Percentiles rank a stretch among this genome's conserved stretches.
These are phyloP conservation scores for Xylaria arbuscula DNA, from an alignment of 2,329 filamentous ascomycete genomes.

Conservation along the genomic window DNA sequence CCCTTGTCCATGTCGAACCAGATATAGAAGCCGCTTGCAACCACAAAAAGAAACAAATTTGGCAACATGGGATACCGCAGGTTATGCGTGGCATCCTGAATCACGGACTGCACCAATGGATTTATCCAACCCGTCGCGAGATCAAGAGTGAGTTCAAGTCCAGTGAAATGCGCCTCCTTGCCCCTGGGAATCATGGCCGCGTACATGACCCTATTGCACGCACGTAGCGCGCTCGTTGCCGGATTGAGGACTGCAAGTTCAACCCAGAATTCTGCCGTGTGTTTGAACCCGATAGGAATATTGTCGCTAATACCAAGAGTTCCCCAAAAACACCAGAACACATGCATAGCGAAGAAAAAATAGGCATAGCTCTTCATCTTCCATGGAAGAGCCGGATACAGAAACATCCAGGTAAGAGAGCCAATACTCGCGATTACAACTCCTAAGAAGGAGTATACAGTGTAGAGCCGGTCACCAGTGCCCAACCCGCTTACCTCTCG, in stretches of 20 bases:
- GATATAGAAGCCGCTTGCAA: slow-evolving; percentile 27
- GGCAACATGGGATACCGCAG: slow-evolving; percentile 38
- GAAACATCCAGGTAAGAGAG: slow-evolving; percentile 37
- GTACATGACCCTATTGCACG: slow-evolving; percentile 36
- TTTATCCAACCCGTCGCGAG: slow-evolving; percentile 37
- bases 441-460: slow-evolving; percentile 36
- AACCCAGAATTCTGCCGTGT: slow-evolving; percentile 35
- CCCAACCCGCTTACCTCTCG: slow-evolving; percentile 33
- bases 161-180: slow-evolving; percentile 35
- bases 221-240: slow-evolving; percentile 31
- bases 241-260: slow-evolving; percentile 33
- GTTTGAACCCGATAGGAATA: slow-evolving; percentile 33
- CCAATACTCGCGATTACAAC: slow-evolving; percentile 28
- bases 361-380: slow-evolving; percentile 36
- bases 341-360: slow-evolving; percentile 30
- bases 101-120: slow-evolving; percentile 34
- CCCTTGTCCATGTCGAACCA: slow-evolving; percentile 38
- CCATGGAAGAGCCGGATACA: slow-evolving; percentile 22
- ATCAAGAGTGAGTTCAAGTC: slow-evolving; percentile 33
- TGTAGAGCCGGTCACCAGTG: slow-evolving; percentile 29
- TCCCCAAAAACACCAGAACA: slow-evolving; percentile 33
- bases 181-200: slow-evolving; percentile 34
- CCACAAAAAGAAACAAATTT: slow-evolving; percentile 33
- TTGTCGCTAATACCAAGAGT: slow-evolving; percentile 31
- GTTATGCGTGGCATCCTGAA: slow-evolving; percentile 37